Evolutionary conservation across 768 basidiomycete genomes (phyloP).

Genomic region (Scleroderma bovista): DNA sequence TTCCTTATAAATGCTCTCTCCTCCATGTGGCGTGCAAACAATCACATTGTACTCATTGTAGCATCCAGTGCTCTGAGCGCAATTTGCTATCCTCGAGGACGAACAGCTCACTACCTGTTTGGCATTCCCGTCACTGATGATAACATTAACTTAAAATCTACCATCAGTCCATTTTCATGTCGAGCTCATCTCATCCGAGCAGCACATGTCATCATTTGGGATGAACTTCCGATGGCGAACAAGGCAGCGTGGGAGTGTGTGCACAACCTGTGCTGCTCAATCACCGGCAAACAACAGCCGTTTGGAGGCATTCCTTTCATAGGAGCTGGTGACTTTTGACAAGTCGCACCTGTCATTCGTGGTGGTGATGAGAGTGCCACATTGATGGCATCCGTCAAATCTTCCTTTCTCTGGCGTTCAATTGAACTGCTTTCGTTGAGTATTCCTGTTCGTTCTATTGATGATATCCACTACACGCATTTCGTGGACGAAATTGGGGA

Average conservation of each 20-base stretch:
- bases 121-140: constrained; percentile 31
- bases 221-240: no score
- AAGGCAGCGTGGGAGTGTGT: no score
- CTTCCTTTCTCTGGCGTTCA: constrained; percentile 28
- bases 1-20: no score
- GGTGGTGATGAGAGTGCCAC: constrained; percentile 24
- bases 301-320: constrained; percentile 36
- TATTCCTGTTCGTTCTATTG: constrained; percentile 32
- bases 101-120: constrained; percentile 36
- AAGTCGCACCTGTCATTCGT: constrained; percentile 35
- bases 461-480: constrained; percentile 29
- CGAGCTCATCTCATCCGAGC: constrained; percentile 32
- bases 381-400: constrained; percentile 33
- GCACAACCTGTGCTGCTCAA: no score
- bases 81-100: no score
- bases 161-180: constrained; percentile 21
- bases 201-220: no score
- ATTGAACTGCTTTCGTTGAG: constrained; percentile 26
- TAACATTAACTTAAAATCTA: constrained; percentile 26
- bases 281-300: no score
- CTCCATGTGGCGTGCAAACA: no score
- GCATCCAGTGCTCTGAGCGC: no score
- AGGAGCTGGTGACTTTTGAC: constrained; percentile 36
- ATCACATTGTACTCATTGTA: no score
- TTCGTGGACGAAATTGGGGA: constrained; percentile 38